Base-by-base conservation (phyloP, 2,329 filamentous ascomycete genomes). In the Pyrenochaeta sp. region DNA sequence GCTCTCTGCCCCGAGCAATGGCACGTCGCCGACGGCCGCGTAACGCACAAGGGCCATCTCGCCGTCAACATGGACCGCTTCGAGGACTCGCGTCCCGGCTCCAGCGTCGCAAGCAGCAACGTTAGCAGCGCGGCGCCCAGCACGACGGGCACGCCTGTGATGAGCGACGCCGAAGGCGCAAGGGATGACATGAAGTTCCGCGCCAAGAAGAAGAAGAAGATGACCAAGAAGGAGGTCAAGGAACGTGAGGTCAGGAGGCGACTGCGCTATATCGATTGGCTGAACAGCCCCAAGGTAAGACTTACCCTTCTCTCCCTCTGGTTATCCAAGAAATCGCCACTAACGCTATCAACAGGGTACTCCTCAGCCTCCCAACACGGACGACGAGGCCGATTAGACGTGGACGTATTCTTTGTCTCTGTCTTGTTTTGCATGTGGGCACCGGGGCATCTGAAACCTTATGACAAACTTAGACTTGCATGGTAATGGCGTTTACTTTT, bases 171-270 rank as follows among this genome's bases (percentile, higher is more conserved):
- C 1, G 93, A 97, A 74, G 92, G 94, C 60, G 85, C 84, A 48
- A 80, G 76, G 65, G 72, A 87, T 72, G 81, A 80, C 48, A 83
- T 99, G 80, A 93, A 95, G 77, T 99, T 99, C 85, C 84, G 81
- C 72, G 81, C 88, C 7, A 94, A 92, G 82, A 87, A 87, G 77
- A 96, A 96, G 90, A 96, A 93, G 85, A 99, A 99, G 89, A 84
- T 94, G 84, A 99, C 94, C 44, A 90, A 95, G 79, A 91, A 91
- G 75, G 91, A 99, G 74, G 61, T 92, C 69, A 99, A 99, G 83
- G 94, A 99, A 72, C 82, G 88, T 14, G 93, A 97, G 75, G 88
- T 88, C 29, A 82, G 95, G 54, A 84, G 93, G 58, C 82, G 94
- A 60, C 78, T 97, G 73, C 85, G 94, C 63, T 91, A 99, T 74